These are phyloP conservation scores for Xylaria cubensis DNA, from an alignment of 495 filamentous ascomycete species.

Conservation along the genomic window DNA sequence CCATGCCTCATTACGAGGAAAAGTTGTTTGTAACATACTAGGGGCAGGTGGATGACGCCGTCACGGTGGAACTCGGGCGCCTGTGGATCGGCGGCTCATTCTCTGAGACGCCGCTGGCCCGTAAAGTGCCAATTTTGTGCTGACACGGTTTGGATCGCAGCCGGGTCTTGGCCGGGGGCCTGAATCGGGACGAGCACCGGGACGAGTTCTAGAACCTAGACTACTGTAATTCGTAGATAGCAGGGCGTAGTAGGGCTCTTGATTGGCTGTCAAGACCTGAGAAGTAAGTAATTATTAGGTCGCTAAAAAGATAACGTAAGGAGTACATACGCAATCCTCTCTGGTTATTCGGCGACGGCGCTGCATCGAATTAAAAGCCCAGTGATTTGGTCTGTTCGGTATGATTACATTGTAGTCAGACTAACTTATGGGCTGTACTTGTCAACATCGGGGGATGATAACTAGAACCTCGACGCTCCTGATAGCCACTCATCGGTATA, in stretches of 20 bases:
- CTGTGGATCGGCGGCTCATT: conserved; percentile 2
- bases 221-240: too few species aligned
- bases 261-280: conserved; percentile 14
- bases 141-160: background rate
- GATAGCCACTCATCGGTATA: background rate
- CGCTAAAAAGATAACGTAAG: background rate
- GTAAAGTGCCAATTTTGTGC: conserved; percentile 2
- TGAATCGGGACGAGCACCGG: conserved; percentile 15
- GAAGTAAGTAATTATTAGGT: background rate
- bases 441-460: background rate
- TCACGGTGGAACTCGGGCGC: conserved; percentile 6
- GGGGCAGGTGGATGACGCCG: conserved; percentile 19
- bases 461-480: background rate
- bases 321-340: background rate
- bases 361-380: background rate
- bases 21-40: conserved; percentile 14
- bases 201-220: conserved; percentile 11
- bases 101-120: conserved; percentile 6
- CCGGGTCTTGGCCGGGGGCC: conserved; percentile 8
- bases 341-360: background rate
- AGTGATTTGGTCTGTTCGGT: too few species aligned
- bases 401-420: background rate
- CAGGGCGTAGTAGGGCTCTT: background rate
- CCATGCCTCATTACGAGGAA: conserved; percentile 3
- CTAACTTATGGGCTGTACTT: background rate